Evolutionary conservation across 148 eudicot genomes (phyloP), one percentile per base, ranked within the genome.

Genomic region (Vaccinium darrowii): DNA sequence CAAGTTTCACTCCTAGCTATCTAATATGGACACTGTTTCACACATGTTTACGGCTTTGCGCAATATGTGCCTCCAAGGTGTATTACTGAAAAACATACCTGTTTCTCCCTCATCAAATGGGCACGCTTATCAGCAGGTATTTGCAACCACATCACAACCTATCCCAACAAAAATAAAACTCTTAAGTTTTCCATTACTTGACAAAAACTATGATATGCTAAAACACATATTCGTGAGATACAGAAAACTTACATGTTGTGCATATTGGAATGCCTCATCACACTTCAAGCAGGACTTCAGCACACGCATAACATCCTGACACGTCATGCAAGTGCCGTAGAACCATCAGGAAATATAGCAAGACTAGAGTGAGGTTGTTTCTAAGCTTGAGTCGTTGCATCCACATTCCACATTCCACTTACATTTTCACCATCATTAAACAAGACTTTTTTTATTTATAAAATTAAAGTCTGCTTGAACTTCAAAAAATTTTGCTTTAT

Each of bases 51-150:
- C n/a, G n/a, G n/a, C n/a, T n/a, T n/a, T n/a, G 16, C 3, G 0
- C 54, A 47, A 13, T 49, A 50, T 51, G 49, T 51, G 49, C 16
- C 27, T 8, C 49, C 27, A n/a, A 67, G 78, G 50, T 65, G 43
- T 16, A 30, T 82, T 53, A 33, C 58, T 18, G 27, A 73, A 74
- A 84, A 54, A 14, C 52, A 49, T 89, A 95, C 98, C 92, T 93
- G 98, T 88, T 91, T 95, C 86, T 95, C 98, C 90, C 92, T 93
- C 91, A 86, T 88, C 87, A 95, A 81, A 88, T 91, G 92, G 76
- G 95, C 93, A 82, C 98, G 98, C 80, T 91, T 88, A 76, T 95
- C 98, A 74, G 95, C 90, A 79, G 95, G 96, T 82, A 95, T 93
- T 80, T 90, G 90, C 84, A 90, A 91, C 95, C 98, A 95, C 82